Percentiles rank a stretch among this genome's conserved stretches.
These are phyloP conservation scores for Yarrowia deformans DNA, from an alignment of 805 yeast genomes.

Conservation along the genomic window DNA sequence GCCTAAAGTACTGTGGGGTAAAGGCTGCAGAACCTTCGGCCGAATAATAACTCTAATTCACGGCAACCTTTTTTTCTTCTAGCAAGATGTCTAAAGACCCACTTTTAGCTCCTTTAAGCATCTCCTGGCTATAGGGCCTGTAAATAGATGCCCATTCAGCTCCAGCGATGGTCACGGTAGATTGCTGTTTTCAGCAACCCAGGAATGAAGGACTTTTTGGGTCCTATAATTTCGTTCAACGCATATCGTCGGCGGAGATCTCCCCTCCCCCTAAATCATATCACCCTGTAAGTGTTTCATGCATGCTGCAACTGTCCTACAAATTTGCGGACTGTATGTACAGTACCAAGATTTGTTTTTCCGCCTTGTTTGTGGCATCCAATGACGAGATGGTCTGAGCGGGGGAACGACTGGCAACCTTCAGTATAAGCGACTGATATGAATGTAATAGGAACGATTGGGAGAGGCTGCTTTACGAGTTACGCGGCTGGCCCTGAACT, in stretches of 20 bases:
- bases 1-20: constrained; percentile 21
- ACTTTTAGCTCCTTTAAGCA: not conserved
- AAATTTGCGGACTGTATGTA: too few species aligned
- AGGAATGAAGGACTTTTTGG: not conserved
- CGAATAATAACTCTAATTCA: not conserved
- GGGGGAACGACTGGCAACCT: constrained; percentile 4
- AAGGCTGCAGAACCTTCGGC: constrained; percentile 15
- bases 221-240: not conserved
- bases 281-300: not conserved
- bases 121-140: not conserved
- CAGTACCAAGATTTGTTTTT: not conserved
- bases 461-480: not conserved
- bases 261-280: not conserved
- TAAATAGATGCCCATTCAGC: constrained; percentile 1
- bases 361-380: not conserved
- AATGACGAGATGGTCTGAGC: constrained; percentile 26
- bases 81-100: constrained; percentile 7
- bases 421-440: not conserved
- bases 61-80: not conserved
- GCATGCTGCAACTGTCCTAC: not conserved
- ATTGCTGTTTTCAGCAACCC: not conserved
- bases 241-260: not conserved
- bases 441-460: not conserved
- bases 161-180: not conserved
- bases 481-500: too few species aligned